A percentile compares a stretch with the other conserved stretches of the same genome.
phyloP scores from a whole-genome alignment of 148 eudicot genomes.

The Rhododendron ferrugineum region DNA sequence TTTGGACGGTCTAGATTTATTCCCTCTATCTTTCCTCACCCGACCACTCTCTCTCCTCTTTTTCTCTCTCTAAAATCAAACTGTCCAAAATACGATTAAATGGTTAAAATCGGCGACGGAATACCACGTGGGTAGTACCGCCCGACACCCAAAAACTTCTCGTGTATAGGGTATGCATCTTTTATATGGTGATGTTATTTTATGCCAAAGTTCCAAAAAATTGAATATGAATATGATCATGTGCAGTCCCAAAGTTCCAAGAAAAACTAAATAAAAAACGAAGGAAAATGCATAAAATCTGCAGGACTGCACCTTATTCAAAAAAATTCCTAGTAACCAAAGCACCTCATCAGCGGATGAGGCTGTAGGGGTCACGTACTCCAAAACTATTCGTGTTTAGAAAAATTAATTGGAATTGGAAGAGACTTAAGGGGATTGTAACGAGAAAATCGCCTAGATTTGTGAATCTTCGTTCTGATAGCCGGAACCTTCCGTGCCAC shows the following conservation, averaged over 20 bases:
- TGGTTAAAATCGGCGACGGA: no score
- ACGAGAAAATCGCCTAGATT: conserved; percentile 41
- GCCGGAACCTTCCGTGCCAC: conserved; percentile 63
- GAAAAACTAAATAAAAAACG: background rate
- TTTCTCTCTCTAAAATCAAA: no score
- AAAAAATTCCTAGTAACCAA: background rate
- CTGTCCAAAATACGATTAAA: no score
- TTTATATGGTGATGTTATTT: background rate
- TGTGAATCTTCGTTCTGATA: conserved; percentile 46
- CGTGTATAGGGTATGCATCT: no score
- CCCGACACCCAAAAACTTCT: no score
- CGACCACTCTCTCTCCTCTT: no score
- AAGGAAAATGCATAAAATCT: background rate
- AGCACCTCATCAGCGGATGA: background rate
- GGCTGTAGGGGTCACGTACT: no score
- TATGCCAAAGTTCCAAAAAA: background rate
- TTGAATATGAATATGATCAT: background rate
- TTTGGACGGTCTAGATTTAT: no score
- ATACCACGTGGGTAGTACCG: no score
- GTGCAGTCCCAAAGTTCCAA: background rate
- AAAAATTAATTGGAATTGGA: conserved; percentile 32
- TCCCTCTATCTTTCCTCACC: no score
- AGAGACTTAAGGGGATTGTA: conserved; percentile 4
- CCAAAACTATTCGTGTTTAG: background rate
- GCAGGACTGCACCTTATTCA: background rate